phyloP scores from a whole-genome alignment of 2,329 filamentous ascomycete genomes.

The Apiospora phragmitis region DNA sequence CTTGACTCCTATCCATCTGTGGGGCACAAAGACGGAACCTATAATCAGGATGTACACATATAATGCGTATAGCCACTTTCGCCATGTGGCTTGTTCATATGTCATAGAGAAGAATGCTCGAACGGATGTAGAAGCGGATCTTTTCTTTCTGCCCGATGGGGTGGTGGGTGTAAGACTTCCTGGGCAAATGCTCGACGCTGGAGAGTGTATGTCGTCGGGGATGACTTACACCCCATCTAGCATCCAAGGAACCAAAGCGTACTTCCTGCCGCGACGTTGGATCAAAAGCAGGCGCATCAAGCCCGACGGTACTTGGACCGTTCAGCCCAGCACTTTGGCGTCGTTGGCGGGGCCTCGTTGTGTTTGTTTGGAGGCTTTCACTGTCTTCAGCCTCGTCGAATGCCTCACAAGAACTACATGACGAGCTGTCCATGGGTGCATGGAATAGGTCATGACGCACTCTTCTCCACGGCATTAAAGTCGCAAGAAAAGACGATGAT shows the following conservation, averaged over 20 bases:
- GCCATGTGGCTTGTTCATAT: constrained; percentile 68
- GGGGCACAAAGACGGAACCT: constrained; percentile 60
- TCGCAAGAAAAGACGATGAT: constrained; percentile 35
- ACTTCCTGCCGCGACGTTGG: constrained; percentile 8
- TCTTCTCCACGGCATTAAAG: constrained; percentile 47
- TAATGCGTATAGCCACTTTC: constrained; percentile 82
- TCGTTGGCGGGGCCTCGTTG: constrained; percentile 17
- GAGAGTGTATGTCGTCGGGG: constrained; percentile 55
- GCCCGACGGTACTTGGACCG: constrained; percentile 13
- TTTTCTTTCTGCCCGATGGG: constrained; percentile 65
- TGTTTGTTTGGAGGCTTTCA: constrained; percentile 19
- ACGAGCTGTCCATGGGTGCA: constrained; percentile 30
- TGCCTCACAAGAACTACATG: constrained; percentile 34
- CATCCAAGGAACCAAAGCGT: constrained; percentile 15
- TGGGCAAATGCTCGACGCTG: constrained; percentile 34
- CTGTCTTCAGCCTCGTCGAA: constrained; percentile 30
- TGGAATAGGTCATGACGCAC: constrained; percentile 42
- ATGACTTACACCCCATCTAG: constrained; percentile 17
- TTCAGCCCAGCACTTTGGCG: constrained; percentile 22
- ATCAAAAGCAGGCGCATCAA: constrained; percentile 10
- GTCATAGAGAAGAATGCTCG: constrained; percentile 81
- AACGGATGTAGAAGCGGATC: constrained; percentile 62
- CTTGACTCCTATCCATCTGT: constrained; percentile 59
- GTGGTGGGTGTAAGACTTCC: constrained; percentile 51
- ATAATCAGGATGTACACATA: constrained; percentile 74